Conservation (phyloP, 805 yeast genomes). For the Lachancea nothofagi region DNA sequence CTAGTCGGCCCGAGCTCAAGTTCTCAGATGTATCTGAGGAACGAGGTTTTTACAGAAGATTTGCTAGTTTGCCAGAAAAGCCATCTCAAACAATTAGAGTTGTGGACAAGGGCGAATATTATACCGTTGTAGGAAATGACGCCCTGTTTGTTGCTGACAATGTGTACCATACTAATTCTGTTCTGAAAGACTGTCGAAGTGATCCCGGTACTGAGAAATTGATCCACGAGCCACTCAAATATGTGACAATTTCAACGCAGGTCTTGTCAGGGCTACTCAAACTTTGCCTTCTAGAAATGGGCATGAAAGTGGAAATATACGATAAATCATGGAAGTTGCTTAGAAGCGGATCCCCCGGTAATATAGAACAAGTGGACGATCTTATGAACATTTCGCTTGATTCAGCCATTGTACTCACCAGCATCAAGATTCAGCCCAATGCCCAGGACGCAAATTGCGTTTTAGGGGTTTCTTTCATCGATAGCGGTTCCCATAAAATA, state of each 20-base stretch:
- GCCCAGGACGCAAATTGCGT: constrained; percentile 36
- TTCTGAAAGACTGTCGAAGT: constrained; percentile 49
- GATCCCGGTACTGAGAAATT: constrained; percentile 36
- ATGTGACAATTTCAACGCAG: constrained; percentile 73
- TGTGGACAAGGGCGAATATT: constrained; percentile 81
- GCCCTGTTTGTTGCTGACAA: constrained; percentile 78
- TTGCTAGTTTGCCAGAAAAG: constrained; percentile 44
- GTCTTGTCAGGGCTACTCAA: constrained; percentile 62
- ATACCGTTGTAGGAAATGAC: constrained; percentile 66
- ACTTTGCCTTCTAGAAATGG: constrained; percentile 61
- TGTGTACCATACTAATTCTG: constrained; percentile 78
- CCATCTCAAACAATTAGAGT: constrained; percentile 53
- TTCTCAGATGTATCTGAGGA: constrained; percentile 50
- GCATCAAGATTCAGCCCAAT: constrained; percentile 33
- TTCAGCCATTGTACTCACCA: constrained; percentile 49
- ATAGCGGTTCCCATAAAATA: constrained; percentile 58
- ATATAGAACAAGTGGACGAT: constrained; percentile 71
- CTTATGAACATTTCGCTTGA: constrained; percentile 47
- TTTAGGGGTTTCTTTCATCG: constrained; percentile 77
- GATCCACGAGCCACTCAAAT: constrained; percentile 33
- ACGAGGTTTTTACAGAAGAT: constrained; percentile 44
- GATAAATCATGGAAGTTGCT: constrained; percentile 55
- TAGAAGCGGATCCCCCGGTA: constrained; percentile 83
- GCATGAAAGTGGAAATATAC: constrained; percentile 76
- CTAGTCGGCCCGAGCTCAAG: constrained; percentile 50